Evolutionary conservation across 129 eudicot genomes (phyloP), one percentile per base, ranked within the genome.

Genomic region (Flaveria ramosissima): DNA sequence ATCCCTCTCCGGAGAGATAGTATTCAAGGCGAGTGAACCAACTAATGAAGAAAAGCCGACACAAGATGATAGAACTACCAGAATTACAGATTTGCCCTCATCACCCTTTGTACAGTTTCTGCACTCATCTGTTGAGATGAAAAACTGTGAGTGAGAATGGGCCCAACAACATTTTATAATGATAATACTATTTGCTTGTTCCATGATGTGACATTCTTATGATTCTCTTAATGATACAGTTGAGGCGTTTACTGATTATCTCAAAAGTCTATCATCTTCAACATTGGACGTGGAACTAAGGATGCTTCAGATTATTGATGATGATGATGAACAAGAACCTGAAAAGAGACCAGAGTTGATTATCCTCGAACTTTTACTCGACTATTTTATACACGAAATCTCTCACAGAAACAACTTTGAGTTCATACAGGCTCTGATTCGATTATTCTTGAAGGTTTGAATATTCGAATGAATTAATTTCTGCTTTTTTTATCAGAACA

Each of bases 251-350:
- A 95, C 97, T 14, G 95, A 89, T 74, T 88, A 91, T 77, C 80
- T 92, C 24, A 95, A 95, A 79, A 73, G 95, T 65, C 69, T 95
- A 65, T 95, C 99, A 61, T 80, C 97, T 71, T 94, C 98, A 69
- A 75, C 91, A 23, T 79, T 95, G 88, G 99, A 95, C 75, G 75
- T 95, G 88, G 99, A 95, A 78, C 85, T 95, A 43, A 83, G 99
- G 74, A 89, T 95, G 88, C 99, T 95, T 80, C 99, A 91, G 87
- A 88, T 95, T 23, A 85, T 95, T 69, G 97, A 92, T 71, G 99
- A 92, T 69, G 90, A 89, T 2, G 92, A 88, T 14, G 90, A 91
- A 15, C 86, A 86, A 75, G 96, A 86, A 66, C 66, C 86, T 30
- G 86, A 65, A 23, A 81, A 81, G 43, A 85, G 92, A 57, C 92